Conservation (phyloP, 192 early-diverging fungal genomes). For the Paraglomus occultum region DNA sequence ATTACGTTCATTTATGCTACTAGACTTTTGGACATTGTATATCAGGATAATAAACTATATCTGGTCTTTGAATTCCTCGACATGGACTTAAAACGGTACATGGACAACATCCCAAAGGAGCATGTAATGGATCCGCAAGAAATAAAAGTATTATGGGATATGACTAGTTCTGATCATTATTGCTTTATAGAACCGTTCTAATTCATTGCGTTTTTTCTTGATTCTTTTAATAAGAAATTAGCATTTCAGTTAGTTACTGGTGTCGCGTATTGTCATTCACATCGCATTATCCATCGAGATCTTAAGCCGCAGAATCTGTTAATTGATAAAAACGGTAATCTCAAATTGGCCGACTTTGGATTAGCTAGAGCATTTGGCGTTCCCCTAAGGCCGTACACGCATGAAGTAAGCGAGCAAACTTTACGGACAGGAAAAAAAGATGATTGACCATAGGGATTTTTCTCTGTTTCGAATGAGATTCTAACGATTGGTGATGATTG, state of each 20-base stretch:
- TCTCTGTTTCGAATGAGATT: background rate
- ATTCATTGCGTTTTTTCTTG: constrained; percentile 31
- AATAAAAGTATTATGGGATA: constrained; percentile 32
- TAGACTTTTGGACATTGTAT: constrained; percentile 87
- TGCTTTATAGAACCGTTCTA: background rate
- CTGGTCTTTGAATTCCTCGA: constrained; percentile 97
- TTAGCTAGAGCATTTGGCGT: constrained; percentile 90
- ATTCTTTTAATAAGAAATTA: constrained; percentile 71
- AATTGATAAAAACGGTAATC: constrained; percentile 80
- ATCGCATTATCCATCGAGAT: constrained; percentile 94
- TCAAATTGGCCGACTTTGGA: constrained; percentile 97
- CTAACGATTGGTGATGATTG: background rate
- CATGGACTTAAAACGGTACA: constrained; percentile 56
- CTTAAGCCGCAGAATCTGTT: constrained; percentile 98
- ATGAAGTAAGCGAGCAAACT: constrained; percentile 61
- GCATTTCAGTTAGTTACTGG: constrained; percentile 87
- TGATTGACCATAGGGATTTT: too few species aligned
- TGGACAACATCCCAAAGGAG: constrained; percentile 30
- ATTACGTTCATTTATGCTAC: background rate
- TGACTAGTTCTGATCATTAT: background rate
- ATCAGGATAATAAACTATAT: constrained; percentile 84
- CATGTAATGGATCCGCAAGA: constrained; percentile 21
- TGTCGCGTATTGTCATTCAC: constrained; percentile 85
- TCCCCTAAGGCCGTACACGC: constrained; percentile 90
- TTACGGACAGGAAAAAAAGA: too few species aligned